Conservation (phyloP, 2,329 filamentous ascomycete genomes). For the Sphaerulina populicola region DNA sequence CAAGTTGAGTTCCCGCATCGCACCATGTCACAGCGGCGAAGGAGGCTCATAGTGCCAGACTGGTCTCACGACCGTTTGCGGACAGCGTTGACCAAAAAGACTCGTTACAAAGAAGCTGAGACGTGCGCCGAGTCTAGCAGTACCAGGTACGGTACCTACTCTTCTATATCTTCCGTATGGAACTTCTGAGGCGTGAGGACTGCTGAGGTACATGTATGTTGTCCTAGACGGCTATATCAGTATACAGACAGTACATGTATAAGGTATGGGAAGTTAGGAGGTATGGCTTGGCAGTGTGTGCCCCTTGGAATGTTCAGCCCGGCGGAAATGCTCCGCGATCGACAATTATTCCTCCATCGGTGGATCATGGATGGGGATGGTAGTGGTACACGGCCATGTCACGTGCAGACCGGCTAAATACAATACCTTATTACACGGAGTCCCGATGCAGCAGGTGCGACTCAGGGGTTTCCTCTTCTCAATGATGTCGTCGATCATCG, state of each 20-base stretch:
- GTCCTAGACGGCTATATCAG: no score
- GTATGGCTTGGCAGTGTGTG: not conserved
- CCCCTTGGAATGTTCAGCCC: not conserved
- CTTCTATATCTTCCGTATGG: no score
- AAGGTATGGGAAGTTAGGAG: no score
- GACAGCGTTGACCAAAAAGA: not conserved
- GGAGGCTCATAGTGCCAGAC: not conserved
- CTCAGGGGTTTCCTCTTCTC: not conserved
- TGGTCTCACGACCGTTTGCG: not conserved
- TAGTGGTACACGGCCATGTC: not conserved
- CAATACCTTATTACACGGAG: not conserved
- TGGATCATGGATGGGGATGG: no score
- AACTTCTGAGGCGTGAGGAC: no score
- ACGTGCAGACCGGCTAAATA: no score
- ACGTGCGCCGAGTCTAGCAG: not conserved
- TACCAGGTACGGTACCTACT: no score
- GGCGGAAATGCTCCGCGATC: not conserved
- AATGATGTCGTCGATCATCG: not conserved
- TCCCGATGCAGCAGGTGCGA: not conserved
- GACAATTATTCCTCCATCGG: no score
- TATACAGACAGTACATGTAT: no score
- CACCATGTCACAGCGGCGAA: not conserved
- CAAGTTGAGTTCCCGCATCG: no score
- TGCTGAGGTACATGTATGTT: no score
- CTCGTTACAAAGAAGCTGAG: not conserved